phyloP scores from a whole-genome alignment of 805 yeast species.

The Schwanniomyces sp. region DNA sequence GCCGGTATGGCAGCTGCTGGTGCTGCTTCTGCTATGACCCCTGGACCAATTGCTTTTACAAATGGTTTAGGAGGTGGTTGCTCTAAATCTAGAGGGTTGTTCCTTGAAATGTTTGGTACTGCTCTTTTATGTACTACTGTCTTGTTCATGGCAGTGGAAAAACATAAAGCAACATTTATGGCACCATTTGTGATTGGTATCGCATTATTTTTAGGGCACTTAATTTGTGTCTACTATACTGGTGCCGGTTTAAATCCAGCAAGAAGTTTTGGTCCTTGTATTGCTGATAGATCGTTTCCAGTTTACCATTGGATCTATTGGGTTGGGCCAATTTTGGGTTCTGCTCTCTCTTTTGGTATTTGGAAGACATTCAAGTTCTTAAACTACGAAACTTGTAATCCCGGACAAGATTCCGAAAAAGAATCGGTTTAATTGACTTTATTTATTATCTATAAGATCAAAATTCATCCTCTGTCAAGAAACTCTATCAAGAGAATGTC shows the following conservation, averaged over 20 bases:
- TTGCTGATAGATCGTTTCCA: constrained; percentile 74
- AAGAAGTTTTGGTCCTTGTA: constrained; percentile 80
- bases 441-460: too few relatives aligned
- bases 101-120: constrained; percentile 81
- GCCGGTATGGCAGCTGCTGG: constrained; percentile 94
- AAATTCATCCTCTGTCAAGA: too few relatives aligned
- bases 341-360: constrained; percentile 49
- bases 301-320: constrained; percentile 88
- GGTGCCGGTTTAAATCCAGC: constrained; percentile 96
- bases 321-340: constrained; percentile 83
- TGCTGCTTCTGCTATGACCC: constrained; percentile 82
- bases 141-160: constrained; percentile 80
- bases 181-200: constrained; percentile 86
- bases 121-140: constrained; percentile 73
- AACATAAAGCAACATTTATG: constrained; percentile 68
- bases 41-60: constrained; percentile 71
- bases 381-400: constrained; percentile 68
- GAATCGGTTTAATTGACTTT: not conserved
- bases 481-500: too few relatives aligned
- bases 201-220: constrained; percentile 77
- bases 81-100: constrained; percentile 72
- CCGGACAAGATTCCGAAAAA: constrained; percentile 62
- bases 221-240: constrained; percentile 77
- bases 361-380: constrained; percentile 63
- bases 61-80: constrained; percentile 72